A percentile compares a stretch with the other conserved stretches of the same genome.
These are phyloP conservation scores for Colletotrichum eleusines DNA, from an alignment of 2,329 filamentous ascomycete species.

Conservation along the genomic window DNA sequence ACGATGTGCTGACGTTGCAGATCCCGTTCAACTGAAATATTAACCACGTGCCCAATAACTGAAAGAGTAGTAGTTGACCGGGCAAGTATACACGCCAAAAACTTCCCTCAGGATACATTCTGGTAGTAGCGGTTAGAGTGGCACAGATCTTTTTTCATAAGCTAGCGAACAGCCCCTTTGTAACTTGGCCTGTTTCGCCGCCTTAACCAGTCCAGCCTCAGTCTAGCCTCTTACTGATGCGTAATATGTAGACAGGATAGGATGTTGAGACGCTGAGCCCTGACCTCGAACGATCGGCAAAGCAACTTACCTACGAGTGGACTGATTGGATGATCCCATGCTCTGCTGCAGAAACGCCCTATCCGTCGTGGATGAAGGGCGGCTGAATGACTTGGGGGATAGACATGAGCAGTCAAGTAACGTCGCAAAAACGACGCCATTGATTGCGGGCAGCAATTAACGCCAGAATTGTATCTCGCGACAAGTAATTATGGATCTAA, in stretches of 20 bases:
- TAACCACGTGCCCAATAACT: not conserved
- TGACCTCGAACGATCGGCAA: not conserved
- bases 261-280: not conserved
- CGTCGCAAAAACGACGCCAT: too few relatives aligned
- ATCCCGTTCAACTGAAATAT: not conserved
- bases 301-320: not conserved
- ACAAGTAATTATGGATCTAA: not conserved
- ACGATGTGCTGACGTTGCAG: not conserved
- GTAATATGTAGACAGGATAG: not conserved
- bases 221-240: not conserved
- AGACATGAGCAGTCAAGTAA: not conserved
- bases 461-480: too few relatives aligned
- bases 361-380: conserved; percentile 19
- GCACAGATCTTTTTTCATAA: not conserved
- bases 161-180: not conserved
- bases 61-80: not conserved
- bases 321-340: conserved; percentile 16
- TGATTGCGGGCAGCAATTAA: too few relatives aligned
- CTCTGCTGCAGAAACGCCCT: not conserved
- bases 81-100: not conserved
- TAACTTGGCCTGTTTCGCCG: not conserved
- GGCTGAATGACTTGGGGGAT: not conserved
- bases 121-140: not conserved
- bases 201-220: not conserved
- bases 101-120: fast-evolving